Evolutionary conservation across 306 rosid genomes (phyloP), one percentile per base, ranked within the genome.

Genomic region (Pyrus betulifolia): DNA sequence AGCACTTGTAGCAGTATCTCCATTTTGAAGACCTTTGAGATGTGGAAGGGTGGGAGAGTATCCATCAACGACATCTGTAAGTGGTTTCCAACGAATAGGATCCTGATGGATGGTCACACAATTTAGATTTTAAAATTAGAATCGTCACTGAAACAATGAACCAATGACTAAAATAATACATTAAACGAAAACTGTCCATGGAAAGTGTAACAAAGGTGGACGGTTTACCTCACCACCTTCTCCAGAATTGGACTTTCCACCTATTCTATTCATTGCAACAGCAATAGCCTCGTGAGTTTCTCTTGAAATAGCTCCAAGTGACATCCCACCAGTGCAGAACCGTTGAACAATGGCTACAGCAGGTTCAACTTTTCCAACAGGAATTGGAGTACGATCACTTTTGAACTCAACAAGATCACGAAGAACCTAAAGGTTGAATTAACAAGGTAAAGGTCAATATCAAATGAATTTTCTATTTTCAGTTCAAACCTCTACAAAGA

Each of bases 221-320:
- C 19, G 51, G 44, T 38, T 42, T 95, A 95, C 99, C 99, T 95
- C 99, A 28, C 99, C 99, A 86, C 99, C 99, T 89, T 95, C 99
- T 81, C 99, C 99, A 28, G 99, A 95, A 84, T 95, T 95, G 62
- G 97, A 92, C 82, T 89, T 95, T 80, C 99, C 99, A 82, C 97
- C 99, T 84, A 95, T 8, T 86, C 99, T 92, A 79, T 95, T 95
- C 99, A 95, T 95, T 77, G 99, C 99, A 76, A 93, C 83, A 66
- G 98, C 98, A 77, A 95, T 95, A 74, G 99, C 97, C 88, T 95
- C 99, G 21, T 95, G 99, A 38, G 99, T 95, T 85, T 95, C 99
- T 80, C 99, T 89, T 66, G 99, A 95, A 82, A 95, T 95, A 75
- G 99, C 99, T 85, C 99, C 99, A 79, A 95, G 97, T 27, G 99